Evolutionary conservation across 2,329 filamentous ascomycete genomes (phyloP), one percentile per base, ranked within the genome.

Genomic region (Helotiales sp.): DNA sequence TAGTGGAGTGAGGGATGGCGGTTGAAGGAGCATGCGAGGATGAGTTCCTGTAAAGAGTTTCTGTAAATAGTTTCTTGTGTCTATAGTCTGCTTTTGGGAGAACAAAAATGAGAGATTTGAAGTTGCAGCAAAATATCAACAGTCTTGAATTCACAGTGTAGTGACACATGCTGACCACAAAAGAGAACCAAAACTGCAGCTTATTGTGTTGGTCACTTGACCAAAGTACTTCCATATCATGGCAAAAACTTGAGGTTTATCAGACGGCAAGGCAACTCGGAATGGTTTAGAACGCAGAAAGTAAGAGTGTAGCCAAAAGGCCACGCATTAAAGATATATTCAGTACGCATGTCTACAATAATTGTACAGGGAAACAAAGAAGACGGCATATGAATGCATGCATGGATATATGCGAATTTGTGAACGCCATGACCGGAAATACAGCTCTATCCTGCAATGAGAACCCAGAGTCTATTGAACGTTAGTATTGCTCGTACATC

Each of bases 401-500:
- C 64, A 49, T 61, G 58, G 13, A 32, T 45, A 17, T 43, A 32
- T 50, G 26, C 20, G 30, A 22, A 6, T 15, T n/a, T n/a, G n/a
- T n/a, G 59, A 47, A 30, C 28, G 50, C 34, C 24, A 55, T 22
- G 58, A 30, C 13, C 50, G 54, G 30, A 43, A 17, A 61, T n/a
- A 15, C 22, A 57, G 47, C 61, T 61, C 57, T 72, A 74, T 62
- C 71, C 70, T 22, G 73, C 67, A 64, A 76, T 69, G 22, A 76
- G 65, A 54, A 76, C 75, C 75, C 75, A 76, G 45, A 76, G 69
- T 72, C 75, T 76, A 37, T 58, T 32, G 8, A 15, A 10, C 15
- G 3, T 65, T 58, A 61, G 45, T 8, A 28, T 37, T 60, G 2
- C 37, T 30, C 43, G 7, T 32, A 2, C 13, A 32, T 24, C 40